A percentile compares a stretch with the other conserved stretches of the same genome.
phyloP scores from a whole-genome alignment of 352 stramenopile genomes.

The Hyaloperonospora brassicae region DNA sequence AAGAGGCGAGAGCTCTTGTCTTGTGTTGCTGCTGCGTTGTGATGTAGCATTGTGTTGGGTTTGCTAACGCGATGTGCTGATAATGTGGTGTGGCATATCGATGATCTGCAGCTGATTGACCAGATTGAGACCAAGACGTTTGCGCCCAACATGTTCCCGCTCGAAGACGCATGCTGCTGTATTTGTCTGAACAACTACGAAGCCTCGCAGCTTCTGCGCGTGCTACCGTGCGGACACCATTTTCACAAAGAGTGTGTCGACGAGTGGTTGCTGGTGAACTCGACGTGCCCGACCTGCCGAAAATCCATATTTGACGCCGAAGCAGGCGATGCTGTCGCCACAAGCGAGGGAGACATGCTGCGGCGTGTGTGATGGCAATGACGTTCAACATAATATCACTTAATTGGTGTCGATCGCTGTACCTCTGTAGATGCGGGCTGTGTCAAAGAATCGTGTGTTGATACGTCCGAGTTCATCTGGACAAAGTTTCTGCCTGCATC shows the following conservation, averaged over 20 bases:
- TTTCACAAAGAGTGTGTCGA: conserved; percentile 91
- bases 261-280: conserved; percentile 85
- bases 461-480: too few relatives aligned
- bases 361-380: conserved; percentile 34
- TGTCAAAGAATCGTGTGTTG: too few relatives aligned
- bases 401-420: conserved; percentile 14
- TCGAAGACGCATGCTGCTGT: conserved; percentile 85
- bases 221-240: conserved; percentile 93
- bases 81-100: conserved; percentile 1
- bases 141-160: conserved; percentile 47
- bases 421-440: conserved; percentile 11
- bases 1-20: conserved; percentile 40
- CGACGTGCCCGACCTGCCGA: conserved; percentile 82
- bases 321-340: conserved; percentile 16
- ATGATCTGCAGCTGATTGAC: conserved; percentile 43
- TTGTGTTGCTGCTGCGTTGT: neutral
- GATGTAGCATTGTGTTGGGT: neutral
- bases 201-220: conserved; percentile 79
- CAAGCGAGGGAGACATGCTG: conserved; percentile 55
- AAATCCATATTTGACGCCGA: conserved; percentile 61
- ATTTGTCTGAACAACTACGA: conserved; percentile 90
- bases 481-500: too few relatives aligned
- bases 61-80: conserved; percentile 1
- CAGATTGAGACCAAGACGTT: conserved; percentile 58
- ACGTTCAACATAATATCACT: conserved; percentile 11